A percentile compares a stretch with the other conserved stretches of the same genome.
Evolutionary conservation across 1,139 yeast genomes (phyloP).

Genomic region (Pichia sp.): DNA sequence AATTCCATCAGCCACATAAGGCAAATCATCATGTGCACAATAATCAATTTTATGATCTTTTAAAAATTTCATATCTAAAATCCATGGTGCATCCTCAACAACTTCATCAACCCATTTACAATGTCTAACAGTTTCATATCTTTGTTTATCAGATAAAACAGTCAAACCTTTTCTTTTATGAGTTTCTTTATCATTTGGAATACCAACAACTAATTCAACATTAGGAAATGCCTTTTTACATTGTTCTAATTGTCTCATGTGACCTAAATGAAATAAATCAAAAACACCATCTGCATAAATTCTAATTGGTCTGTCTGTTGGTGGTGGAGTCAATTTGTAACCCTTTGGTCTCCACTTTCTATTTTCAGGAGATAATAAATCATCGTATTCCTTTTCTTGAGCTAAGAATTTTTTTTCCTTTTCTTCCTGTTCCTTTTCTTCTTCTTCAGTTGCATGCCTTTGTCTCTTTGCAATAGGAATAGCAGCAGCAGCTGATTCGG

Average conservation of each 20-base stretch:
- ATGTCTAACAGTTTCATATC: constrained; percentile 82
- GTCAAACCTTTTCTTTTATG: constrained; percentile 92
- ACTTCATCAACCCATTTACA: constrained; percentile 98
- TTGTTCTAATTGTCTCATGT: constrained; percentile 95
- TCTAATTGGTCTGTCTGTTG: constrained; percentile 78
- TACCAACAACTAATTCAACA: constrained; percentile 80
- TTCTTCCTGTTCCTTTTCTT: constrained; percentile 11
- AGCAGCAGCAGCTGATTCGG: neutral
- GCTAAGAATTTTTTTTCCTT: constrained; percentile 15
- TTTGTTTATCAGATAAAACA: constrained; percentile 78
- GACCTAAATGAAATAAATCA: constrained; percentile 93
- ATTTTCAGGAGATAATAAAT: constrained; percentile 46
- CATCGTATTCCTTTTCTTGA: constrained; percentile 27
- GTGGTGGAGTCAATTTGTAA: constrained; percentile 70
- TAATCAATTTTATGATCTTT: constrained; percentile 79
- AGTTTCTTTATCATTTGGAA: constrained; percentile 85
- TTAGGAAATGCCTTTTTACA: constrained; percentile 89
- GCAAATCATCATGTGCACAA: constrained; percentile 96
- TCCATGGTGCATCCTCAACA: constrained; percentile 92
- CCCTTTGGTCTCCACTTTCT: constrained; percentile 70
- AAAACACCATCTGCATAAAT: constrained; percentile 97
- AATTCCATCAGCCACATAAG: constrained; percentile 79
- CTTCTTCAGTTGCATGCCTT: constrained; percentile 7
- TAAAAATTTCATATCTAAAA: constrained; percentile 78
- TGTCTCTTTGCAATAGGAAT: neutral